Base-by-base conservation (phyloP, 2,329 filamentous ascomycete species). In the Conoideocrella luteorostrata region DNA sequence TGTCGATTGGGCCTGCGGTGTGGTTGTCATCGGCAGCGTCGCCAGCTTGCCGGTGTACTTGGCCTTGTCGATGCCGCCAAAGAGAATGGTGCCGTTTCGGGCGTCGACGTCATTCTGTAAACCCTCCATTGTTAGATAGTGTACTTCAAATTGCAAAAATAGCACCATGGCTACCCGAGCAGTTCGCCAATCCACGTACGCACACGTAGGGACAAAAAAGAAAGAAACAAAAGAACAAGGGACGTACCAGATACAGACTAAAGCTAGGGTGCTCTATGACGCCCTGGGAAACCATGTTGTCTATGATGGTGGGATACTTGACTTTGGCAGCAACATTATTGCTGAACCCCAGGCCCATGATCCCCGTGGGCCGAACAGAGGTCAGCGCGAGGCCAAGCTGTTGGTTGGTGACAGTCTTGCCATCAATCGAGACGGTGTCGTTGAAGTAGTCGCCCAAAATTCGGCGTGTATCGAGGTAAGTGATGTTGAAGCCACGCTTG, bases 21-120 rank as follows among this genome's bases (percentile, higher is more conserved):
- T 50, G 17, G 52, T 34, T 46, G 80, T 64, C 47, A 89, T 78
- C 5, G 62, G 55, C 18, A 71, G 48, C 32, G 53, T 57, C 12
- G 52, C 50, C 32, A 65, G 54, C 32, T 74, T 63, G 43, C 83
- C 85, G 3, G 69, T 59, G 65, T 81, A 91, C 61, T 89, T 90
- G 48, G 75, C 73, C 0, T 77, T 83, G 60, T 93, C 86, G 51
- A 91, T 80, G 39, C 84, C 87, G 35, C 87, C 87, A 52, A 93
- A 93, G 9, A 91, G 71, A 47, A 91, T 81, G 51, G 69, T 81
- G 40, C 87, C 87, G 3, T 74, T 80, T 45, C 73, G 77, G 1
- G 84, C 60, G 47, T 69, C 65, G 12, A 88, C 64, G 56, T 88
- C 82, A 63, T 90, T 64, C 58, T 61, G n/a, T n/a, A n/a, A n/a